Conservation (phyloP, 1,139 yeast genomes). For the Cylindricascospora bacillispora region DNA sequence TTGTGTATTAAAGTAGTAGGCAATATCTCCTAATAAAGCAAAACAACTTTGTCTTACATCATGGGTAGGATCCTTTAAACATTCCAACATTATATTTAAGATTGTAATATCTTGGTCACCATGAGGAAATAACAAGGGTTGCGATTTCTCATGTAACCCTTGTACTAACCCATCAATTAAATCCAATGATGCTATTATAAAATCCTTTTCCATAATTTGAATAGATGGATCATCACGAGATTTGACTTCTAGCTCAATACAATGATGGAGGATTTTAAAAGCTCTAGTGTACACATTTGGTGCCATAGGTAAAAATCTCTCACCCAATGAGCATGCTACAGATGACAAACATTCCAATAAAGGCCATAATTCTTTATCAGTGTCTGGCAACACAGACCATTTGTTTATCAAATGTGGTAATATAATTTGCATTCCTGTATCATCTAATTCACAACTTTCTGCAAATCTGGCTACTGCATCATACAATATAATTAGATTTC, state of each 20-base stretch:
- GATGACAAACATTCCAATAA: constrained; percentile 85
- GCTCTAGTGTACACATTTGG: constrained; percentile 80
- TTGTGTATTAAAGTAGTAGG: constrained; percentile 40
- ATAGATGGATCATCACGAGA: constrained; percentile 54
- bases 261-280: constrained; percentile 49
- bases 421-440: constrained; percentile 45
- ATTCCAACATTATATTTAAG: constrained; percentile 51
- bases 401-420: constrained; percentile 71
- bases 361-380: constrained; percentile 82
- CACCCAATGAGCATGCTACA: constrained; percentile 79
- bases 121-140: constrained; percentile 38
- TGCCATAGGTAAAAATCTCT: constrained; percentile 79
- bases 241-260: constrained; percentile 55
- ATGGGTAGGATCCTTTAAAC: constrained; percentile 62
- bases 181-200: constrained; percentile 79
- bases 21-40: constrained; percentile 79
- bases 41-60: constrained; percentile 91
- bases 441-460: constrained; percentile 49
- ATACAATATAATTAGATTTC: constrained; percentile 66
- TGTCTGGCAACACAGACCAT: constrained; percentile 66
- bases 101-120: constrained; percentile 30
- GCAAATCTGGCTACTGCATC: constrained; percentile 91
- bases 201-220: constrained; percentile 82
- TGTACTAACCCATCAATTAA: constrained; percentile 85
- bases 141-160: constrained; percentile 60